Evolutionary conservation across 805 yeast species (phyloP).

Genomic region (Candida gorgasii): DNA sequence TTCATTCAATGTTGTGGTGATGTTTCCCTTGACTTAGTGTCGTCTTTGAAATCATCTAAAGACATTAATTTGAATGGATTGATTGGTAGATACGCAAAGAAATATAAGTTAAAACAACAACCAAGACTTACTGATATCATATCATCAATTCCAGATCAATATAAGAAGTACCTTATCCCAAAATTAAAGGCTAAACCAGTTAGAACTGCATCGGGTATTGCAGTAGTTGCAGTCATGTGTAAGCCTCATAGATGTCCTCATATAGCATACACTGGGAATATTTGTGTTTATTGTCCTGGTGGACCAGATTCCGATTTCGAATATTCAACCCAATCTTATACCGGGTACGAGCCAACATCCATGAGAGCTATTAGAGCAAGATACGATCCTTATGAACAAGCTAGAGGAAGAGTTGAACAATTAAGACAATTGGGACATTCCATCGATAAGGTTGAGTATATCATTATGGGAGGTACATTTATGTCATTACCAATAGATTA

Average conservation of each 20-base stretch:
- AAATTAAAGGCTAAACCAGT: slow-evolving; percentile 98
- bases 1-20: slow-evolving; percentile 92
- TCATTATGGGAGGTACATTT: slow-evolving; percentile 98
- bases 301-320: slow-evolving; percentile 99
- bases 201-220: slow-evolving; percentile 97
- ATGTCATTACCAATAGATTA: slow-evolving; percentile 92
- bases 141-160: slow-evolving; percentile 92
- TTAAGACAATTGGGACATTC: slow-evolving; percentile 93
- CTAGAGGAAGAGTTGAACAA: slow-evolving; percentile 96
- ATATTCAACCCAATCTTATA: slow-evolving; percentile 95
- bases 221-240: slow-evolving; percentile 99
- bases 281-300: slow-evolving; percentile 98
- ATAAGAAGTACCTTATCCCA: slow-evolving; percentile 86
- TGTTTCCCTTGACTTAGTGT: slow-evolving; percentile 80
- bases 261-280: slow-evolving; percentile 97
- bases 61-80: slow-evolving; percentile 90
- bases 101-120: slow-evolving; percentile 86
- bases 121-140: slow-evolving; percentile 95
- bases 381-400: slow-evolving; percentile 98
- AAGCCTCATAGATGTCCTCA: slow-evolving; percentile 99
- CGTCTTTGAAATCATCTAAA: slow-evolving; percentile 68
- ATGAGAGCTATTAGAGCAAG: slow-evolving; percentile 99
- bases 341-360: slow-evolving; percentile 98
- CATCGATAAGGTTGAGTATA: slow-evolving; percentile 95
- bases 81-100: slow-evolving; percentile 80